Percentiles rank a stretch among this genome's conserved stretches.
phyloP scores from a whole-genome alignment of 2,329 filamentous ascomycete species.

The Lecanoromycetidae sp. region DNA sequence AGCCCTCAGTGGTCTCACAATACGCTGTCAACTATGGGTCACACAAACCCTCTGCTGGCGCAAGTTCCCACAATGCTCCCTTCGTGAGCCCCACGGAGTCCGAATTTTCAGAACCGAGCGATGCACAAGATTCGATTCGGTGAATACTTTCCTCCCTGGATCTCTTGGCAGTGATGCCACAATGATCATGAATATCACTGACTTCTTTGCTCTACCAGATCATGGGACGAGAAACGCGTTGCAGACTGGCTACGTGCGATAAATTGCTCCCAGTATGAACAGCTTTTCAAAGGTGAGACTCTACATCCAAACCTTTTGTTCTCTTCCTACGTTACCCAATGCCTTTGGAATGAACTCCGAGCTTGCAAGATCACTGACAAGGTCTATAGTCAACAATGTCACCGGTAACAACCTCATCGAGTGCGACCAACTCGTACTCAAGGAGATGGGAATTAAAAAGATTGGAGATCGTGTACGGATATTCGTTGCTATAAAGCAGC shows the following conservation, averaged over 20 bases:
- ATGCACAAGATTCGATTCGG: conserved; percentile 12
- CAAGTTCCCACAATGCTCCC: conserved; percentile 36
- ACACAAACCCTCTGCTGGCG: conserved; percentile 38
- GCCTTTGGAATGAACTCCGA: too few relatives aligned
- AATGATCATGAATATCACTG: background rate
- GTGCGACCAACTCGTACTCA: conserved; percentile 90
- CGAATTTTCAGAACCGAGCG: conserved; percentile 61
- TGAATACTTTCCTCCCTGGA: background rate
- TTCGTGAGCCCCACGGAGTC: conserved; percentile 82
- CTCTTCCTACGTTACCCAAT: too few relatives aligned
- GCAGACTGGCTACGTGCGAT: conserved; percentile 83
- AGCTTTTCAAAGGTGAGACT: conserved; percentile 57
- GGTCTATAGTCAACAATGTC: conserved; percentile 64
- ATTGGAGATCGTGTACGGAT: conserved; percentile 91
- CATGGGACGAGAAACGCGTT: conserved; percentile 83
- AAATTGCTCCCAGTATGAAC: conserved; percentile 88
- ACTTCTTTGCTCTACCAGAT: conserved; percentile 27
- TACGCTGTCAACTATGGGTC: conserved; percentile 41
- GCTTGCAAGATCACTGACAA: conserved; percentile 22
- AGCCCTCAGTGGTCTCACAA: conserved; percentile 21
- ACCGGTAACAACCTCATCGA: conserved; percentile 94
- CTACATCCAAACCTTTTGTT: background rate
- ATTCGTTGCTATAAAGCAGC: conserved; percentile 71
- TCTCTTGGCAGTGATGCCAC: background rate
- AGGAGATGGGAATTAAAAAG: conserved; percentile 97